These are phyloP conservation scores for Amphirosellinia nigrospora DNA, from an alignment of 495 filamentous ascomycete genomes.

Conservation along the genomic window DNA sequence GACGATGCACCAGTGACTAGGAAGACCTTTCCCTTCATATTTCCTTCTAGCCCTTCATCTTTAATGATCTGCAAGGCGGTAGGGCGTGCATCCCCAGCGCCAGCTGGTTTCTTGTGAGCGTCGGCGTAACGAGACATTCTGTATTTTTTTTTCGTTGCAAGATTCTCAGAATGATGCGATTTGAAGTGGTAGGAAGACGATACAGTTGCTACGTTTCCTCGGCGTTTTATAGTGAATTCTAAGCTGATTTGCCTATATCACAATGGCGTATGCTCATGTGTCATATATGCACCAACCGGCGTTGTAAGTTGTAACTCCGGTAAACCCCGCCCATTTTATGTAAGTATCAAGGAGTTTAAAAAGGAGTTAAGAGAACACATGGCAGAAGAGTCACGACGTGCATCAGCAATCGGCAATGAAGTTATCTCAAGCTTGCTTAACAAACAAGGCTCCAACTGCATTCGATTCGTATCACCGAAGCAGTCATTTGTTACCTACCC, in stretches of 20 bases:
- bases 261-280: neutral
- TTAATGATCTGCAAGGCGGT: slow-evolving; percentile 61
- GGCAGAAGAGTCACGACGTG: neutral
- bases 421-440: neutral
- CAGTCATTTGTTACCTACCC: too few relatives aligned
- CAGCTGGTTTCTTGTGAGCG: slow-evolving; percentile 46
- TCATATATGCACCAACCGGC: slow-evolving; percentile 16
- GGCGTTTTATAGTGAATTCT: neutral
- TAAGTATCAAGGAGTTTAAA: neutral
- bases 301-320: slow-evolving; percentile 7
- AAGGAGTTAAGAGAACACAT: neutral
- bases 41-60: slow-evolving; percentile 52
- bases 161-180: neutral
- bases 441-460: too few relatives aligned
- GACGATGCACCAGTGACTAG: slow-evolving; percentile 58
- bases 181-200: neutral
- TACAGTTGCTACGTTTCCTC: neutral
- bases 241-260: too few relatives aligned
- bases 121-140: slow-evolving; percentile 46
- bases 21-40: slow-evolving; percentile 52
- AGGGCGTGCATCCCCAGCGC: slow-evolving; percentile 59
- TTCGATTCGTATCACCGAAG: too few relatives aligned
- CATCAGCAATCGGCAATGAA: neutral
- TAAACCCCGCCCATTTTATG: slow-evolving; percentile 6
- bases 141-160: neutral